phyloP scores from a whole-genome alignment of 305 asterid genomes.

The Ajuga reptans region DNA sequence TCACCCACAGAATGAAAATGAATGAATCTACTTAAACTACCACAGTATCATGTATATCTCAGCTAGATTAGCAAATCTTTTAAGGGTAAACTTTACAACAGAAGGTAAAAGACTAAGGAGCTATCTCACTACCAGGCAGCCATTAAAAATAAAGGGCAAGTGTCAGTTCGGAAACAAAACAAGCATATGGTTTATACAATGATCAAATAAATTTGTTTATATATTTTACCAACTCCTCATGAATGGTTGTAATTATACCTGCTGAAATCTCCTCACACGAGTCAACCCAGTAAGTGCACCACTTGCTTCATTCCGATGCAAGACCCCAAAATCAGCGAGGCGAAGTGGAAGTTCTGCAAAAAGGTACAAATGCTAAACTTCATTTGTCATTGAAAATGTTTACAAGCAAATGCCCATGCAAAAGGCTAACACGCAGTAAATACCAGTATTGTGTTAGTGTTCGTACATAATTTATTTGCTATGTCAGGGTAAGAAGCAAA shows the following conservation, averaged over 20 bases:
- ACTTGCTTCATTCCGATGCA: slow-evolving; percentile 95
- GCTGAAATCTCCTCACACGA: slow-evolving; percentile 96
- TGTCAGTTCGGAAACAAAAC: background rate
- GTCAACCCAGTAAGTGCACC: slow-evolving; percentile 98
- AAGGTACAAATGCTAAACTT: slow-evolving; percentile 14
- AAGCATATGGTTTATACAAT: background rate
- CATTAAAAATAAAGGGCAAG: background rate
- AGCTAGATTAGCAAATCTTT: background rate
- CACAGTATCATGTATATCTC: background rate
- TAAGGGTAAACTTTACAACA: slow-evolving; percentile 3
- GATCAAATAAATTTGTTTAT: slow-evolving; percentile 2
- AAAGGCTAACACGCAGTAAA: background rate
- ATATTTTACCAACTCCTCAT: background rate
- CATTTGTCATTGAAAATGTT: background rate
- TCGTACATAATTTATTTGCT: background rate
- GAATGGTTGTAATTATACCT: slow-evolving; percentile 39
- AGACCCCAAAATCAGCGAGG: slow-evolving; percentile 89
- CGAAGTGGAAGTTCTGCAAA: slow-evolving; percentile 90
- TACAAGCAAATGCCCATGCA: background rate
- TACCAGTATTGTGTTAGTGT: background rate
- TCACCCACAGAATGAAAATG: slow-evolving; percentile 9
- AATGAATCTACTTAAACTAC: slow-evolving; percentile 5
- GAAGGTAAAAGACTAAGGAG: background rate
- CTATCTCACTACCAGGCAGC: background rate
- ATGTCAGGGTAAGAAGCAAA: slow-evolving; percentile 3